phyloP scores from a whole-genome alignment of 768 basidiomycete genomes.

The Mycena floridula region DNA sequence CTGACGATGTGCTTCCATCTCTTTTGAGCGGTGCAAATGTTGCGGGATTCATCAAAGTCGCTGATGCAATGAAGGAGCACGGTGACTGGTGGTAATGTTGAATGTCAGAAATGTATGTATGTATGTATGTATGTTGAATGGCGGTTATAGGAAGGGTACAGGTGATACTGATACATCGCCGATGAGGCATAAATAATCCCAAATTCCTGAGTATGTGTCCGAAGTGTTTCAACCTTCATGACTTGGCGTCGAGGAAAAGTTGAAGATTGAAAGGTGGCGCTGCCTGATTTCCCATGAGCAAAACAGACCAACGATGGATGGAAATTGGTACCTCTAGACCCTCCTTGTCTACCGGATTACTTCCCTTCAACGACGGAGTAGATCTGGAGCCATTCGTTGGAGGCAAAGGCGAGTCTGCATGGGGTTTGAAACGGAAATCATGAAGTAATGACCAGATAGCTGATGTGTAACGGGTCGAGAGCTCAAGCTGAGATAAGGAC shows the following conservation, averaged over 20 bases:
- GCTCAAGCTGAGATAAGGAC: conserved; percentile 55
- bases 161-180: too few species aligned
- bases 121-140: too few species aligned
- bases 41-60: conserved; percentile 65
- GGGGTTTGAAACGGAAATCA: conserved; percentile 39
- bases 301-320: not conserved
- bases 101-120: too few species aligned
- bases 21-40: conserved; percentile 68
- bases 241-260: not conserved
- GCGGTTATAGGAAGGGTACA: too few species aligned
- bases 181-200: too few species aligned
- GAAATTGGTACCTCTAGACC: not conserved
- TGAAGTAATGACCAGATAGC: conserved; percentile 53
- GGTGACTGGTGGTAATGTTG: conserved; percentile 65
- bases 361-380: not conserved
- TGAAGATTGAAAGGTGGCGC: not conserved
- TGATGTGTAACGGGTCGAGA: conserved; percentile 60
- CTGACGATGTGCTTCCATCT: conserved; percentile 36
- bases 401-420: conserved; percentile 43
- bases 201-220: too few species aligned
- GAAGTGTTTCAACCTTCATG: conserved; percentile 1
- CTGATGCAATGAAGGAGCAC: conserved; percentile 68
- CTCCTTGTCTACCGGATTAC: not conserved
- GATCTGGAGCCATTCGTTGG: conserved; percentile 11
- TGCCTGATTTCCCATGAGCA: not conserved